Evolutionary conservation across 768 basidiomycete species (phyloP).

Genomic region (Saitozyma podzolica): DNA sequence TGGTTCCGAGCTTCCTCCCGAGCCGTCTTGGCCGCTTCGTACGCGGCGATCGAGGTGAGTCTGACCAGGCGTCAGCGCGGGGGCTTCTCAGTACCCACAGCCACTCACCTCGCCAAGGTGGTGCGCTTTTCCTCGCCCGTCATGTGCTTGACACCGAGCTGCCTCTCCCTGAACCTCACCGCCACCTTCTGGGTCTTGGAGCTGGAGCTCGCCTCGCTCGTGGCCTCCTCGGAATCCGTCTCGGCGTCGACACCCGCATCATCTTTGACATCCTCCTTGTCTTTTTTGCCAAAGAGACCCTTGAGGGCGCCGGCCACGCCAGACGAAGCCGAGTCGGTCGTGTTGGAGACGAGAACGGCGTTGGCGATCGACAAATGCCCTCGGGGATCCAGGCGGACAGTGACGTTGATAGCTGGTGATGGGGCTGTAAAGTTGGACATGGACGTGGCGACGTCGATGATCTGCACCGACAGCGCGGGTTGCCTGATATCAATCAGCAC

Average conservation of each 20-base stretch:
- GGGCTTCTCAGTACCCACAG: neutral
- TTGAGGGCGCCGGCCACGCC: conserved; percentile 72
- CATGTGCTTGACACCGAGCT: conserved; percentile 73
- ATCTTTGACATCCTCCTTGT: conserved; percentile 45
- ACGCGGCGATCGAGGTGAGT: conserved; percentile 72
- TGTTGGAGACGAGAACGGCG: conserved; percentile 67
- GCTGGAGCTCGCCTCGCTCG: conserved; percentile 27
- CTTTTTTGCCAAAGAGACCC: conserved; percentile 70
- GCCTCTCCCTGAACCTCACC: conserved; percentile 65
- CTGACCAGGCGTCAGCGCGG: conserved; percentile 54
- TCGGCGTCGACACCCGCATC: conserved; percentile 35
- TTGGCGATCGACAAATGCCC: conserved; percentile 80
- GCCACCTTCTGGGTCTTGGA: conserved; percentile 61
- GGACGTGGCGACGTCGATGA: conserved; percentile 72
- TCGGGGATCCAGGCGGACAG: conserved; percentile 77
- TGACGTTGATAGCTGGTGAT: conserved; percentile 83
- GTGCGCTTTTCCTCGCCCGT: conserved; percentile 71
- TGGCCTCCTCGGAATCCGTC: conserved; percentile 33
- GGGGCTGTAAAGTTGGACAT: conserved; percentile 78
- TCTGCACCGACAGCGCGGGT: conserved; percentile 67
- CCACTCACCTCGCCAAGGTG: conserved; percentile 63
- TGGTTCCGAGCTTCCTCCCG: conserved; percentile 88
- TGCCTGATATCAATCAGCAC: conserved; percentile 10
- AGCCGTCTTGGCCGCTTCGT: conserved; percentile 72
- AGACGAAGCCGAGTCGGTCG: conserved; percentile 58